Conservation (phyloP, 805 yeast species). For the Spathaspora hagerdaliae region DNA sequence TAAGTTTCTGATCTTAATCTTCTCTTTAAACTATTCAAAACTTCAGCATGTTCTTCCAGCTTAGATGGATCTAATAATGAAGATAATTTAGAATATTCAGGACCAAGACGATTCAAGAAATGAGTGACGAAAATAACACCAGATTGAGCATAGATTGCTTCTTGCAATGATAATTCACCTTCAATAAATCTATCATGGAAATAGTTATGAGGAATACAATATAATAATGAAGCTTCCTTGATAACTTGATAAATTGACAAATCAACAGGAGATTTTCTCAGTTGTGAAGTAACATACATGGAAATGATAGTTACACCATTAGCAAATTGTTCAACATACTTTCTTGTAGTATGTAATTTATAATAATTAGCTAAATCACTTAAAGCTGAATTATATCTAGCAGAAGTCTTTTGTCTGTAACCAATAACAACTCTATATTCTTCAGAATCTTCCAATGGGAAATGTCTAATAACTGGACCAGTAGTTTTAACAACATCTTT, state of each 20-base stretch:
- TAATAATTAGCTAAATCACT: constrained; percentile 85
- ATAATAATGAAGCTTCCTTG: constrained; percentile 89
- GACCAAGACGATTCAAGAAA: constrained; percentile 89
- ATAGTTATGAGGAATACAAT: constrained; percentile 83
- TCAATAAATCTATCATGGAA: constrained; percentile 70
- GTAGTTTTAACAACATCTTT: constrained; percentile 64
- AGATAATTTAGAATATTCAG: constrained; percentile 74
- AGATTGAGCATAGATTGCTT: constrained; percentile 89
- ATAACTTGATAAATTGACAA: constrained; percentile 83
- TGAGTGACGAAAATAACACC: constrained; percentile 91
- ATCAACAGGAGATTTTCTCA: constrained; percentile 55
- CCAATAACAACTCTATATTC: constrained; percentile 90
- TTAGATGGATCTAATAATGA: constrained; percentile 58
- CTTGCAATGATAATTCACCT: constrained; percentile 86
- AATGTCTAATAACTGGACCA: constrained; percentile 91
- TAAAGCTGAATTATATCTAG: constrained; percentile 83
- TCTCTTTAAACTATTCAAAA: constrained; percentile 74
- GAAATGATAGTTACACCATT: constrained; percentile 86
- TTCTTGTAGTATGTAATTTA: constrained; percentile 77
- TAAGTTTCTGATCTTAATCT: constrained; percentile 91
- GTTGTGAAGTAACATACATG: constrained; percentile 68
- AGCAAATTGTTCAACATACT: constrained; percentile 90
- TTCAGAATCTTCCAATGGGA: constrained; percentile 70
- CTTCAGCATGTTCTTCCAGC: constrained; percentile 67
- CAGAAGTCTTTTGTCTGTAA: constrained; percentile 76